Conservation (phyloP, 257 asterid genomes). For the Scutellaria baicalensis region DNA sequence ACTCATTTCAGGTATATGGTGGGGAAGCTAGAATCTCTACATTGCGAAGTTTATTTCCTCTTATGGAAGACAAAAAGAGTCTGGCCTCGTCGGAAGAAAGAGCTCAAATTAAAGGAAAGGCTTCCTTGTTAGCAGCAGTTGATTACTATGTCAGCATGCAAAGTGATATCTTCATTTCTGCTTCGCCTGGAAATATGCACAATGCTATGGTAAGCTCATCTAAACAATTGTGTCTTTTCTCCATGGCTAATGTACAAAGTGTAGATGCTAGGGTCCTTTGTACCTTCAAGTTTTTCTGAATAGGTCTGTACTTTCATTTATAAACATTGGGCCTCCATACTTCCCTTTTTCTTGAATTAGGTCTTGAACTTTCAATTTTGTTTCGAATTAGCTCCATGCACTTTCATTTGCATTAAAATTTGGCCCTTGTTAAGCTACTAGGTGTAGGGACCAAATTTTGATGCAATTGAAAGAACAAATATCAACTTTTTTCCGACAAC, state of each 20-base stretch:
- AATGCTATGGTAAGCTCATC: conserved; percentile 72
- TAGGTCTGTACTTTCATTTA: no score
- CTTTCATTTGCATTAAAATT: no score
- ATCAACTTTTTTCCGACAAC: no score
- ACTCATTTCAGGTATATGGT: conserved; percentile 63
- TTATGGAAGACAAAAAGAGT: conserved; percentile 90
- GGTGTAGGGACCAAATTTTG: no score
- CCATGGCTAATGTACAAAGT: background rate
- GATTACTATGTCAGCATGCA: conserved; percentile 96
- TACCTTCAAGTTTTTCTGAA: no score
- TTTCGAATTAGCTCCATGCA: no score
- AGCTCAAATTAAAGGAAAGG: conserved; percentile 73
- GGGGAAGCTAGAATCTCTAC: conserved; percentile 90
- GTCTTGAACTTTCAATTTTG: no score
- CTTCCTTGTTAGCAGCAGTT: conserved; percentile 88
- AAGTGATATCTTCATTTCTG: conserved; percentile 88
- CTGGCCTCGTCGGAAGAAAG: conserved; percentile 87
- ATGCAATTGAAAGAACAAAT: no score
- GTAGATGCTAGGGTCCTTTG: background rate
- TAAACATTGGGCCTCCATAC: no score
- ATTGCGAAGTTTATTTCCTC: conserved; percentile 68
- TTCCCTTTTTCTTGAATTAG: no score
- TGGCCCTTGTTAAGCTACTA: no score
- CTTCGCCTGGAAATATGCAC: conserved; percentile 99
- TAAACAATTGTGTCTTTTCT: background rate